Base-by-base conservation (phyloP, 805 yeast genomes). In the Kluyveromyces aestuarii region DNA sequence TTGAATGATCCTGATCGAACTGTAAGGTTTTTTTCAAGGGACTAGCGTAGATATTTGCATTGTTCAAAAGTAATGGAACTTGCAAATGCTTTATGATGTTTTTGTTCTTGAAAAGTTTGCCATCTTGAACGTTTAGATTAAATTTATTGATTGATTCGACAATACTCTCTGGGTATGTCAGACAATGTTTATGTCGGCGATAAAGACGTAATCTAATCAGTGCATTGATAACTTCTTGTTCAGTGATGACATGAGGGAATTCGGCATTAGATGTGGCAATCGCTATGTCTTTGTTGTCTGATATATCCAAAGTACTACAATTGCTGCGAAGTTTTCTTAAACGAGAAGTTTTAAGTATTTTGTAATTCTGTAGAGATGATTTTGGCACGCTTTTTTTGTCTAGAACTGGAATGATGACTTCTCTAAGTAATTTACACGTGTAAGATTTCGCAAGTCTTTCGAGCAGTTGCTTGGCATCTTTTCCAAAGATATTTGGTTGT, bases 21-120 rank as follows among this genome's bases (percentile, higher is more conserved):
- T 27, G 16, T 10, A 40, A 10, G 19, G 44, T n/a, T 33, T 45
- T 48, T 27, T 50, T 42, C 16, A 50, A 14, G 11, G 50, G 50
- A 5, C 48, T 39, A 6, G 53, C 50, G 5, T 44, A 35, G 14
- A 27, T 25, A 9, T 19, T 44, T 27, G 27, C 25, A 33, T 18
- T 44, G n/a, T 19, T 16, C 27, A 37, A 19, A 19, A 25, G 36
- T 6, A 43, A 38, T 16, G 27, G 39, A 16, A 43, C 45, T 43
- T 30, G 35, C 4, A 43, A 17, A 21, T 43, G 45, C 17, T 38
- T 37, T 21, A 43, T 37, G 8, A 55, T 47, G 13, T 51, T 46
- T 19, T 49, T 54, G 44, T 47, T 58, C 44, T 49, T 53, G 49
- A 63, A 59, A n/a, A 62, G 37, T 44, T 56, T 60, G 17, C 65